Evolutionary conservation across 2,329 filamentous ascomycete species (phyloP).

Genomic region (Falciphora oryzae): DNA sequence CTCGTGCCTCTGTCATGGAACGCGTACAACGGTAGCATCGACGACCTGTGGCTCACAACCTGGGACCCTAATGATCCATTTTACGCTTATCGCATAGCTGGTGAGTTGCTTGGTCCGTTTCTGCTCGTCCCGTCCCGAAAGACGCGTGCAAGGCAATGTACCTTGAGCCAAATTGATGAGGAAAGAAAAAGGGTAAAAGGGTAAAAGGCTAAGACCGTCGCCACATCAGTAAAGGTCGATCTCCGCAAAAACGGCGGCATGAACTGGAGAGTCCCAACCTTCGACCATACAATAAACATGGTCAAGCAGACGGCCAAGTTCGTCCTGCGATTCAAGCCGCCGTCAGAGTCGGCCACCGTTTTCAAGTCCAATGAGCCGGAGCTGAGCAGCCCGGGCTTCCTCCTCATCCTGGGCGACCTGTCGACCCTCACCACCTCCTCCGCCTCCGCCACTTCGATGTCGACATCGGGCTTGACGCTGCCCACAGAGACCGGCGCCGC

Average conservation of each 20-base stretch:
- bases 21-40: constrained; percentile 2
- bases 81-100: neutral
- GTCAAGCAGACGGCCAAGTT: constrained; percentile 2
- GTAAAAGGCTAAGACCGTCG: no score
- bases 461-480: neutral
- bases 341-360: no score
- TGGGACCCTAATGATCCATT: neutral
- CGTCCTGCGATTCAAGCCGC: neutral
- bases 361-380: neutral
- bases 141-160: neutral
- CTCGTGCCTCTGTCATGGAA: neutral
- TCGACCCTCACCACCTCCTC: no score
- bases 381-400: constrained; percentile 6
- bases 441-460: neutral
- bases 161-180: no score
- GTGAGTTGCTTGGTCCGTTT: neutral
- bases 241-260: neutral
- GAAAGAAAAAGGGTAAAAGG: no score
- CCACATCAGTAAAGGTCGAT: neutral
- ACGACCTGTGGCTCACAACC: constrained; percentile 5
- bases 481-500: neutral
- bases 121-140: neutral
- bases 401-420: neutral
- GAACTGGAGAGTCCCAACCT: neutral
- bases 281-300: neutral